Percentiles rank a stretch among this genome's conserved stretches.
These are phyloP conservation scores for Verticillium nubilum DNA, from an alignment of 2,329 filamentous ascomycete genomes.

Conservation along the genomic window DNA sequence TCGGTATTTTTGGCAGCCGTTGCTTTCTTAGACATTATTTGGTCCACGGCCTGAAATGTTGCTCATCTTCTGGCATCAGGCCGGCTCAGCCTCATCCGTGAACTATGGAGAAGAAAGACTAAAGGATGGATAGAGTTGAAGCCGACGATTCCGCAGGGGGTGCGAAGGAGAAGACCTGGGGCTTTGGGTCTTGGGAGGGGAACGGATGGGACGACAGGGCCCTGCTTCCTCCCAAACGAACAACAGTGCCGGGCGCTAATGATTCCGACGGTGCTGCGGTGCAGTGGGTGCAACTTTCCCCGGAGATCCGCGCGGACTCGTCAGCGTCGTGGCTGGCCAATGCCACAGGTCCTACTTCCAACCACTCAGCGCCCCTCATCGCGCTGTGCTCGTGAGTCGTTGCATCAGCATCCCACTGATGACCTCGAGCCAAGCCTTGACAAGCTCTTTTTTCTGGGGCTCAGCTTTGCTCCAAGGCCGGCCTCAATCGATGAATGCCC, in stretches of 20 bases:
- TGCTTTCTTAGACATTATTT: neutral
- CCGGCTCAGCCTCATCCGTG: neutral
- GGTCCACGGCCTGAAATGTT: neutral
- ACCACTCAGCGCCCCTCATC: neutral
- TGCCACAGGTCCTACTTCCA: neutral
- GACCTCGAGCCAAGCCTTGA: neutral
- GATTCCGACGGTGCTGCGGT: neutral
- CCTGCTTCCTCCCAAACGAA: neutral
- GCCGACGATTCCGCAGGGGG: neutral
- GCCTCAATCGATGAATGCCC: neutral
- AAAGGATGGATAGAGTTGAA: neutral
- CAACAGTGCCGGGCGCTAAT: neutral
- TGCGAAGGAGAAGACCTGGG: neutral
- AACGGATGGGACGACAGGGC: neutral
- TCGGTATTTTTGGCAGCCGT: neutral
- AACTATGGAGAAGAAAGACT: neutral
- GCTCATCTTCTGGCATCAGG: neutral
- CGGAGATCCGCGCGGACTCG: constrained; percentile 3
- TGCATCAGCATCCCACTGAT: neutral
- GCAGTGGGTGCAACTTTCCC: constrained; percentile 1
- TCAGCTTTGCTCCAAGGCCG: neutral
- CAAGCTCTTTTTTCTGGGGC: neutral
- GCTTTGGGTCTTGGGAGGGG: neutral
- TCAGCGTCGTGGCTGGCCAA: constrained; percentile 3
- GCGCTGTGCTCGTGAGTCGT: neutral